phyloP scores from a whole-genome alignment of 2,329 filamentous ascomycete genomes.

The Aspergillus fischeri region DNA sequence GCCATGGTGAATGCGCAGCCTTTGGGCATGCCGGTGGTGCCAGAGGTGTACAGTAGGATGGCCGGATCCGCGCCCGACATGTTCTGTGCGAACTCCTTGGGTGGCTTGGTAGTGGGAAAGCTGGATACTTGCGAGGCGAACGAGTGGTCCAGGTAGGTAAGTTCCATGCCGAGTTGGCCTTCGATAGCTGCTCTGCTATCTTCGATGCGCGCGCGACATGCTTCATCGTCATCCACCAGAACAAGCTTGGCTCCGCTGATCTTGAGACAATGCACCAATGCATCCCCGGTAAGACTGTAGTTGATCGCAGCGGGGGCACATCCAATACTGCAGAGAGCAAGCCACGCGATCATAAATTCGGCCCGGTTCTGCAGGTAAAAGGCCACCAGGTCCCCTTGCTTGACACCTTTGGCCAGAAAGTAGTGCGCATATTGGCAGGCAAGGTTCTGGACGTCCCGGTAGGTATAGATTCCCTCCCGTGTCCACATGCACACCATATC shows the following conservation, averaged over 20 bases:
- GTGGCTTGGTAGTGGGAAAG: constrained; percentile 49
- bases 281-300: constrained; percentile 61
- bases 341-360: constrained; percentile 63
- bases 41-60: constrained; percentile 69
- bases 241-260: constrained; percentile 55
- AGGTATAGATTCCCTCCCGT: constrained; percentile 57
- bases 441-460: constrained; percentile 52
- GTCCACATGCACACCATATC: constrained; percentile 64
- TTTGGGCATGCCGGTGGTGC: constrained; percentile 73
- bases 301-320: constrained; percentile 69
- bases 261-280: constrained; percentile 62
- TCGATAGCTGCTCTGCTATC: constrained; percentile 47
- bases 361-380: constrained; percentile 65
- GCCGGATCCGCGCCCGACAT: constrained; percentile 54
- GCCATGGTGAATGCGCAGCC: constrained; percentile 59
- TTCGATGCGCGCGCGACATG: constrained; percentile 55
- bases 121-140: constrained; percentile 47
- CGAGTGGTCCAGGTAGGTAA: constrained; percentile 50
- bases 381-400: constrained; percentile 58
- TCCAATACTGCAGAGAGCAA: constrained; percentile 62
- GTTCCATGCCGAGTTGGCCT: constrained; percentile 55
- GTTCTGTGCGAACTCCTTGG: constrained; percentile 51
- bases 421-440: constrained; percentile 59
- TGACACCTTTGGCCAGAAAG: constrained; percentile 56
- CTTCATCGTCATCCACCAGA: constrained; percentile 55